A percentile compares a stretch with the other conserved stretches of the same genome.
Conservation (phyloP, 2,329 filamentous ascomycete species). For the Xylariomycetidae sp. region DNA sequence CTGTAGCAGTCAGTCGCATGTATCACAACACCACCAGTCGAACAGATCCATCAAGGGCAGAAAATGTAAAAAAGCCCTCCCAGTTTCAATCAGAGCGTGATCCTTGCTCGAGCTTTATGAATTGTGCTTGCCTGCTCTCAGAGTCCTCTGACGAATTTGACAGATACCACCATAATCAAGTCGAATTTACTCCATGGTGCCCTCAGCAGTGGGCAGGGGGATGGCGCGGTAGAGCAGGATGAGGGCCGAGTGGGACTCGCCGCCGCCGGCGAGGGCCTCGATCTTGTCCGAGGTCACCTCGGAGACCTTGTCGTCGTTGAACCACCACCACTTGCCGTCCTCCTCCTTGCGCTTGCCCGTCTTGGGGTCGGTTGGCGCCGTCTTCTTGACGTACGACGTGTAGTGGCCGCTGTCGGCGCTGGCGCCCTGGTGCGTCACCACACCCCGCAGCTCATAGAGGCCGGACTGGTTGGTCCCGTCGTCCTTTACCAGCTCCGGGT, state of each 20-base stretch:
- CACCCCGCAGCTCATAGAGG: conserved; percentile 87
- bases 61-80: too few species aligned
- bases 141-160: too few species aligned
- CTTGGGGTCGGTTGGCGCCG: conserved; percentile 64
- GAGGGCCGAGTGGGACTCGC: conserved; percentile 78
- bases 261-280: conserved; percentile 81
- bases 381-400: conserved; percentile 96
- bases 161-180: too few species aligned
- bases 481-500: conserved; percentile 69
- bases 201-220: conserved; percentile 58
- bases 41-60: too few species aligned
- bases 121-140: too few species aligned
- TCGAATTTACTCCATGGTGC: conserved; percentile 23
- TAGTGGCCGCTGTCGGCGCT: conserved; percentile 98
- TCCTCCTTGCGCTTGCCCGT: conserved; percentile 75
- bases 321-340: conserved; percentile 99
- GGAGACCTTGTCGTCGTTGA: conserved; percentile 95
- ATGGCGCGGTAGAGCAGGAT: conserved; percentile 77
- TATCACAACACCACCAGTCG: too few species aligned
- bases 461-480: conserved; percentile 88
- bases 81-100: too few species aligned
- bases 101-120: too few species aligned
- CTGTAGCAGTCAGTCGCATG: too few species aligned
- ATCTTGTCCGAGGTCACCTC: conserved; percentile 93
- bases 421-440: conserved; percentile 94